Evolutionary conservation across 805 yeast species (phyloP).

Genomic region (Saccharomycopsis sp.): DNA sequence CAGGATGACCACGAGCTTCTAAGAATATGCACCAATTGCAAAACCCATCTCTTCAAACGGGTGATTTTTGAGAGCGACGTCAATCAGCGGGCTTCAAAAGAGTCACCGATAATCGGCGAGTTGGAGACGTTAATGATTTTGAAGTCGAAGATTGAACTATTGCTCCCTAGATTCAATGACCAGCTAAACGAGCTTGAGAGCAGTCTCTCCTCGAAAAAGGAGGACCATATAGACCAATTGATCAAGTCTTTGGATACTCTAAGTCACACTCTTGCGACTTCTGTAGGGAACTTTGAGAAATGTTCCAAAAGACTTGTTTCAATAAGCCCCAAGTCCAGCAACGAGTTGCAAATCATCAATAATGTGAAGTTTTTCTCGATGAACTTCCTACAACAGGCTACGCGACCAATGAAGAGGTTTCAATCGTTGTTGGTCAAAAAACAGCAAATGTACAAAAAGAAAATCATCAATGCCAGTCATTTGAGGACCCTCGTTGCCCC

Average conservation of each 20-base stretch:
- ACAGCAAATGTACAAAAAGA: conserved; percentile 29
- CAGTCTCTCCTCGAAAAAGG: background rate
- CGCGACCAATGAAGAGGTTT: conserved; percentile 25
- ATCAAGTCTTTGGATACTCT: background rate
- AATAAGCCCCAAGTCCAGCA: background rate
- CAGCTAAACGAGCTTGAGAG: conserved; percentile 1
- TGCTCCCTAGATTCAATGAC: conserved; percentile 21
- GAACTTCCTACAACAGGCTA: conserved; percentile 5
- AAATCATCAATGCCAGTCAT: conserved; percentile 46
- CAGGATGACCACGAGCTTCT: conserved; percentile 29
- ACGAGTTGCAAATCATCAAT: conserved; percentile 13
- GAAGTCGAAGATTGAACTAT: conserved; percentile 21
- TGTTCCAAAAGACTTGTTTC: conserved; percentile 11
- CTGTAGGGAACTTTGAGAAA: conserved; percentile 13
- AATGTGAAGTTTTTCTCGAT: conserved; percentile 9
- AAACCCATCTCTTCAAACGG: conserved; percentile 49
- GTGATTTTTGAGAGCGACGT: conserved; percentile 42
- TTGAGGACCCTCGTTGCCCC: background rate
- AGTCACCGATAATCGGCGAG: conserved; percentile 1
- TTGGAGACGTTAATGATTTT: conserved; percentile 24
- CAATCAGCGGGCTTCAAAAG: conserved; percentile 26
- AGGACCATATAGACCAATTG: background rate
- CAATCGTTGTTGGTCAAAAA: conserved; percentile 29
- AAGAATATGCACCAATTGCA: conserved; percentile 67
- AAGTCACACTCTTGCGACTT: background rate